Evolutionary conservation across 768 basidiomycete genomes (phyloP), one percentile per base, ranked within the genome.

Genomic region (Lactarius sp.): DNA sequence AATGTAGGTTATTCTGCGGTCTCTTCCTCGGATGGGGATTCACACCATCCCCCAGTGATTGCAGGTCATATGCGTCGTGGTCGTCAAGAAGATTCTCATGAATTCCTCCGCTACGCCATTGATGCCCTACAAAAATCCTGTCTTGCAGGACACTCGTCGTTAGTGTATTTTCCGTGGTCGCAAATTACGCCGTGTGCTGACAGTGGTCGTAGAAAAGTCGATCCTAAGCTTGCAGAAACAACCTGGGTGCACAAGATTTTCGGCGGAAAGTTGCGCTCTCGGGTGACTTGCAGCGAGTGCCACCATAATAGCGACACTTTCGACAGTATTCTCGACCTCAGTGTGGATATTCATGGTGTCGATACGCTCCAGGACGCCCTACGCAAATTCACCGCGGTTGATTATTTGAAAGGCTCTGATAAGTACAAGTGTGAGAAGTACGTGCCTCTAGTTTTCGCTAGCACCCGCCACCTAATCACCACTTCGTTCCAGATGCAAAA

Each of bases 341-440:
- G 92, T 72, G 77, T 99, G 65, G 97, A 98, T 73, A 90, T 98
- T 62, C 79, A 83, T 64, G 84, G 82, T 60, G 79, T 80, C 37
- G 73, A 78, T 37, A 80, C 79, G 4, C 69, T 98, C 56, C 85
- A 80, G 72, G 85, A 88, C 4, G 93, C 92, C 2, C 75, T 96
- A 61, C 80, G 81, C 41, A 88, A 86, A 70, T 97, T 97, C 69
- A 84, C 90, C 42, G 86, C 85, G 8, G 77, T 89, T 52, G 97
- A 99, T 71, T 79, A 82, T 66, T 75, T 99, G 66, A 90, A 85
- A 65, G 97, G 96, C 0, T 85, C 86, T 6, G 93, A 99, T 79
- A 95, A 95, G 77, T 99, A 99, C 75, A 93, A 95, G 73, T 99
- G 97, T 75, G 97, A 99, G 76, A 98, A 93, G 94, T 97, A 72